Percentiles rank a stretch among this genome's conserved stretches.
Evolutionary conservation across 2,329 filamentous ascomycete species (phyloP).

Genomic region (Anthostomella pinea): DNA sequence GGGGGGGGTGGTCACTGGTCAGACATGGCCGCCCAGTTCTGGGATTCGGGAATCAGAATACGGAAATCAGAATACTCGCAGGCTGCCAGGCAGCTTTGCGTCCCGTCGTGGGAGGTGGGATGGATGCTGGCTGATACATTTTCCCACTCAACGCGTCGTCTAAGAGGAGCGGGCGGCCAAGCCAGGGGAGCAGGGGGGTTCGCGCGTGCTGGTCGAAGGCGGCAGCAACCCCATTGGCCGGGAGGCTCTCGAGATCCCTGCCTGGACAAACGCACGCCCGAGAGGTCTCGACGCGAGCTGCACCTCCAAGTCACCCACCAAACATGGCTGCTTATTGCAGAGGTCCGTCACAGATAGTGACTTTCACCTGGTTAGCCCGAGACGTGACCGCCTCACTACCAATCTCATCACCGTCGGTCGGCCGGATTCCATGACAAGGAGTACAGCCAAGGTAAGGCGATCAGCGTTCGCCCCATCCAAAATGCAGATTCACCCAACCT

Average conservation of each 20-base stretch:
- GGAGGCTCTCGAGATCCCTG: conserved; percentile 18
- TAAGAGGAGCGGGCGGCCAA: conserved; percentile 12
- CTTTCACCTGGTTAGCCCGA: conserved; percentile 11
- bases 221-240: conserved; percentile 23
- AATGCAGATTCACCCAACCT: conserved; percentile 13
- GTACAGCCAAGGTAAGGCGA: conserved; percentile 11
- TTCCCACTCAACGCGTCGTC: conserved; percentile 24
- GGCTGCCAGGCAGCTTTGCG: no score
- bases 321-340: conserved; percentile 7
- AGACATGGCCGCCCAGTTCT: no score
- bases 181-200: conserved; percentile 15
- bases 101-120: no score
- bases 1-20: no score
- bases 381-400: conserved; percentile 13
- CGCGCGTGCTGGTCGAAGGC: conserved; percentile 23
- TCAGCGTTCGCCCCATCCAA: conserved; percentile 9
- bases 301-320: conserved; percentile 13
- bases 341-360: conserved; percentile 13
- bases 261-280: conserved; percentile 7
- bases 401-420: no score
- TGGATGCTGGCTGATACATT: conserved; percentile 1
- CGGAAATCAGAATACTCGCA: no score
- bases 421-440: conserved; percentile 3
- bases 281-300: conserved; percentile 14
- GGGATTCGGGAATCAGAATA: no score